phyloP scores from a whole-genome alignment of 129 eudicot genomes.

The Ambrosia trifida region DNA sequence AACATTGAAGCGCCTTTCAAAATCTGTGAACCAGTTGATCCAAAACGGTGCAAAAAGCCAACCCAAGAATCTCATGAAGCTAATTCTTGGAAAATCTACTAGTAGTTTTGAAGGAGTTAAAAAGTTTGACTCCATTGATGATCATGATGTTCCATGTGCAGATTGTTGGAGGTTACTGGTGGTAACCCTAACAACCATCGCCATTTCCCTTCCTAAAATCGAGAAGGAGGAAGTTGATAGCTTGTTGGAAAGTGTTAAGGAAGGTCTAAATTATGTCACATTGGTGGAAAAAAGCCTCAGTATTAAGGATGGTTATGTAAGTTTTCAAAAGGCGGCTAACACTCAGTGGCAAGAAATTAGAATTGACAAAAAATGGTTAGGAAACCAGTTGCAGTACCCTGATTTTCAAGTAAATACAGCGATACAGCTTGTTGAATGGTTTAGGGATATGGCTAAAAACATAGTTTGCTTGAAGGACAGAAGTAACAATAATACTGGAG shows the following conservation, averaged over 20 bases:
- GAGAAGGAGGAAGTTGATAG: not conserved
- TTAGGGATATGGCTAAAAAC: not conserved
- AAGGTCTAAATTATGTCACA: conserved; percentile 14
- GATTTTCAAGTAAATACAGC: not conserved
- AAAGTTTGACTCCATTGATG: not conserved
- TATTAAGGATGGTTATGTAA: not conserved
- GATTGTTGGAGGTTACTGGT: conserved; percentile 3
- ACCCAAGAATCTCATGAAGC: not conserved
- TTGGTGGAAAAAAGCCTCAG: conserved; percentile 5
- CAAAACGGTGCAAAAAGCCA: not conserved
- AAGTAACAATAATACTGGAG: not conserved
- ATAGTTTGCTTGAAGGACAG: not conserved
- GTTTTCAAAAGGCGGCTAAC: not conserved
- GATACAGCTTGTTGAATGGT: not conserved
- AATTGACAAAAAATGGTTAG: not conserved
- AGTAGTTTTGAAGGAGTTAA: not conserved
- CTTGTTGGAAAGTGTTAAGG: not conserved
- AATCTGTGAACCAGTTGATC: not conserved
- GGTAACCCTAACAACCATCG: conserved; percentile 15
- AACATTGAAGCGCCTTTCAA: not conserved
- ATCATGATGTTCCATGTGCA: not conserved
- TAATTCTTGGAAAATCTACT: not conserved
- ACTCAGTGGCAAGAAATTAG: conserved; percentile 10
- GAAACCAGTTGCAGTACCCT: not conserved
- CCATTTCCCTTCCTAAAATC: not conserved